A percentile compares a stretch with the other conserved stretches of the same genome.
phyloP scores from a whole-genome alignment of 1,139 yeast species.

The Arxiozyma bovina region DNA sequence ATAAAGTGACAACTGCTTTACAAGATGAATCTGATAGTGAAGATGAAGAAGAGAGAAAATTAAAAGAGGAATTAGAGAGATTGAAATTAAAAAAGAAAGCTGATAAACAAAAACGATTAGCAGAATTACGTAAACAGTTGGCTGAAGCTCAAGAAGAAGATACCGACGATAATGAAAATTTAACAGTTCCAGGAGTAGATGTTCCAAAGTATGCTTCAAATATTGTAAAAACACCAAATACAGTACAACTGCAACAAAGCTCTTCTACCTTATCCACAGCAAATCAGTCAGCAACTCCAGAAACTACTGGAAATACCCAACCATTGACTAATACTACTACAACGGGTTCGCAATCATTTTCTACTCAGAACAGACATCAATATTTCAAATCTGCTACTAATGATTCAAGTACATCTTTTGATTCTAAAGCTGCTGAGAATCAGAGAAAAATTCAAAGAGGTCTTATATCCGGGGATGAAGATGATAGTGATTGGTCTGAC shows the following conservation, averaged over 20 bases:
- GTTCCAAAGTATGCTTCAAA: neutral
- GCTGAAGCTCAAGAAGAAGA: conserved; percentile 36
- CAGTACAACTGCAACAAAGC: neutral
- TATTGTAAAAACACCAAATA: neutral
- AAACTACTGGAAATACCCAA: neutral
- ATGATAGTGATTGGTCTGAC: conserved; percentile 48
- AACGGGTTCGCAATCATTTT: conserved; percentile 3
- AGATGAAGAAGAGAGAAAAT: conserved; percentile 34
- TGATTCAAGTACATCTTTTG: conserved; percentile 31
- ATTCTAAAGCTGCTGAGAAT: conserved; percentile 49
- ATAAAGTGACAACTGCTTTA: neutral
- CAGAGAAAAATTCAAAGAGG: conserved; percentile 64
- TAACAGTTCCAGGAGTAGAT: neutral
- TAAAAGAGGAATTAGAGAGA: conserved; percentile 29
- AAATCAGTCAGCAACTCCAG: neutral
- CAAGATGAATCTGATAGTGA: conserved; percentile 23
- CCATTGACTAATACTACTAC: neutral
- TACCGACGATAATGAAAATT: neutral
- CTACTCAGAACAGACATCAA: conserved; percentile 31
- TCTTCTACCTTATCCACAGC: neutral
- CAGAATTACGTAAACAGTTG: conserved; percentile 30
- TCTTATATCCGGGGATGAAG: conserved; percentile 32
- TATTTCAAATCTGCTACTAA: conserved; percentile 41
- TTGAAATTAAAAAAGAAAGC: conserved; percentile 51
- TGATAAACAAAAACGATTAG: conserved; percentile 32